Percentiles rank a stretch among this genome's conserved stretches.
Conservation (phyloP, 176 grass and related monocot species). For the Oryza meyeriana region DNA sequence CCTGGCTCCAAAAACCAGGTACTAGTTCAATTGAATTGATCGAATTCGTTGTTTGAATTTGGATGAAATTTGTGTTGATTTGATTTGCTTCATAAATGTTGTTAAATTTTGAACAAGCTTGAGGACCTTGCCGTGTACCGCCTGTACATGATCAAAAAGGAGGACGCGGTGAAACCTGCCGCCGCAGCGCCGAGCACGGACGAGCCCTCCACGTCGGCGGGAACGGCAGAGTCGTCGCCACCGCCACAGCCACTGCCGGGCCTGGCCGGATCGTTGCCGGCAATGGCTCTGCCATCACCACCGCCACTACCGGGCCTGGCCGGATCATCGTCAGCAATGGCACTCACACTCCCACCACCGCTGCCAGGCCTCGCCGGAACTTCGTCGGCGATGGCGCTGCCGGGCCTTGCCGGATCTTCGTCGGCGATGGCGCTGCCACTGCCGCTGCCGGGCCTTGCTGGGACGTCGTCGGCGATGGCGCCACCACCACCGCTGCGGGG, state of each 20-base stretch:
- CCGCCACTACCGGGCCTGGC: no score
- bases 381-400: background rate
- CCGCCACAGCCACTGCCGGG: no score
- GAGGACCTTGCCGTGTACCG: slow-evolving; percentile 24
- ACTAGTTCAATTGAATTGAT: background rate
- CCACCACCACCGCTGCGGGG: no score
- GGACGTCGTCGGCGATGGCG: no score
- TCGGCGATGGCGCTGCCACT: no score
- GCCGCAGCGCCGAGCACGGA: background rate
- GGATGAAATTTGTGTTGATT: background rate
- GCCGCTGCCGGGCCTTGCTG: no score
- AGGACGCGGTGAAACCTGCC: background rate
- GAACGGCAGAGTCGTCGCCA: no score
- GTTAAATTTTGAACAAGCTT: background rate
- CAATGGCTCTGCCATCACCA: no score
- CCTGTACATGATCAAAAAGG: background rate
- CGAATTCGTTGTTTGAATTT: background rate
- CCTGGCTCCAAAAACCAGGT: background rate
- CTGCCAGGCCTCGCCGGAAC: no score
- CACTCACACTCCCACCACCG: no score
- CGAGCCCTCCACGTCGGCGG: background rate
- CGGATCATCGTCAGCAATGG: background rate
- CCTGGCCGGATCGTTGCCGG: background rate
- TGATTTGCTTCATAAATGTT: background rate
- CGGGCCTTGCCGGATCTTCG: no score